Base-by-base conservation (phyloP, 768 basidiomycete genomes). In the Mycena latifolia region DNA sequence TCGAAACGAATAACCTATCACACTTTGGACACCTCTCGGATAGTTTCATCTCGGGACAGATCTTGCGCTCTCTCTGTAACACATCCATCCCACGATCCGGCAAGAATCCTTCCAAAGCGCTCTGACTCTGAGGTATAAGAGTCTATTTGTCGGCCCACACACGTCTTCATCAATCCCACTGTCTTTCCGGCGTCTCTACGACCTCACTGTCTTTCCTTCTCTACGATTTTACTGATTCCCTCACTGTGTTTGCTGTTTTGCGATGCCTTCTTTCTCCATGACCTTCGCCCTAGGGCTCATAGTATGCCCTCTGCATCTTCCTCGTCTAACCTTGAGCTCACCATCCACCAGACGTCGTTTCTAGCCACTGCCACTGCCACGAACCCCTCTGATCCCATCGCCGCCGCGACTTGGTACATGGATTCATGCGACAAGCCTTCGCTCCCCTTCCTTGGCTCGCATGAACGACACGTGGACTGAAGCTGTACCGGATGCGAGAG, bases 211-310 rank as follows among this genome's bases (percentile, higher is more conserved):
- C 56, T 47, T 60, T 60, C 35, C 37, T 51, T 41, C 37, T 39
- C 58, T 50, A 60, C 47, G 37, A 60, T 51, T 60, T 60, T 41
- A 60, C 48, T 58, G 45, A 58, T 51, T 60, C 35, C 37, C n/a
- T 60, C 58, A 60, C 39, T 60, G 58, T 60, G 37, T 60, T 60
- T 60, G 58, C 58, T 60, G 35, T 41, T 60, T 33, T 60, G 58
- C 27, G 25, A 60, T 60, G 58, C 58, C 37, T 41, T 60, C 47
- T 60, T 60, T 60, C 58, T 51, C 58, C 37, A 51, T 60, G 58
- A 60, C 48, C 48, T 60, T 60, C 58, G 58, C 58, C 27, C 58
- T 60, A 35, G 58, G 58, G 48, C 58, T 60, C 58, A 41, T 60
- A 51, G 58, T 60, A 60, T 60, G 48, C 39, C 48, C 37, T 60